Base-by-base conservation (phyloP, 371 early-diverging fungal genomes). In the Entomophthora muscae region DNA sequence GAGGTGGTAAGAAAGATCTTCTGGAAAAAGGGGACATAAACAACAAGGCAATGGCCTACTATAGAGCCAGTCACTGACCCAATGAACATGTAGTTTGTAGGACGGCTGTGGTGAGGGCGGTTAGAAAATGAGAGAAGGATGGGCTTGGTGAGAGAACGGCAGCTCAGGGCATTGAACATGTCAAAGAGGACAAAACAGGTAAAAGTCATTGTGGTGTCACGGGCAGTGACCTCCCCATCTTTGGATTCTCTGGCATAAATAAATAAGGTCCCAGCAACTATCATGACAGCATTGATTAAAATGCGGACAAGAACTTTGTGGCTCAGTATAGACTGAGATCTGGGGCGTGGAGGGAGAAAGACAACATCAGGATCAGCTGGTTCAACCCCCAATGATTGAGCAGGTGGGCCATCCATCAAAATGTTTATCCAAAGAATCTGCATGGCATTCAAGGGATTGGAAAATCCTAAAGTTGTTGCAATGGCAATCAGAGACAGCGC, bases 351-450 rank as follows among this genome's bases (percentile, higher is more conserved):
- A n/a, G 90, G 89, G 65, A 83, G 81, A 66, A 79, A 77, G 84
- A 89, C 87, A 30, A 91, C 78, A 64, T 83, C 87, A 13, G 84
- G 85, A 73, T 90, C 89, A 1, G 84, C 86, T 21, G 86, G 78
- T 52, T 93, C 93, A 2, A 93, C 91, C 31, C 91, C 91, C 3
- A 93, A 70, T 0, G 89, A 88, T 73, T 91, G 93, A 26, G 93
- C 93, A 17, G 89, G 90, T 22, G 93, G 93, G 0, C 93, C 93
- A 69, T 94, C 93, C 85, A 90, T 89, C 57, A 91, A 81, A 65
- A 90, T 89, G 71, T 91, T 88, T 88, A 71, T 95, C 94, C 93
- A 96, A 57, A 96, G 76, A 69, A 96, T 93, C 68, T 95, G 95
- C 95, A 95, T 96, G 12, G 97, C 88, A 67, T 96, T 96, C 65